These are phyloP conservation scores for Golubevia pallescens DNA, from an alignment of 1,284 basidiomycete genomes.

Conservation along the genomic window DNA sequence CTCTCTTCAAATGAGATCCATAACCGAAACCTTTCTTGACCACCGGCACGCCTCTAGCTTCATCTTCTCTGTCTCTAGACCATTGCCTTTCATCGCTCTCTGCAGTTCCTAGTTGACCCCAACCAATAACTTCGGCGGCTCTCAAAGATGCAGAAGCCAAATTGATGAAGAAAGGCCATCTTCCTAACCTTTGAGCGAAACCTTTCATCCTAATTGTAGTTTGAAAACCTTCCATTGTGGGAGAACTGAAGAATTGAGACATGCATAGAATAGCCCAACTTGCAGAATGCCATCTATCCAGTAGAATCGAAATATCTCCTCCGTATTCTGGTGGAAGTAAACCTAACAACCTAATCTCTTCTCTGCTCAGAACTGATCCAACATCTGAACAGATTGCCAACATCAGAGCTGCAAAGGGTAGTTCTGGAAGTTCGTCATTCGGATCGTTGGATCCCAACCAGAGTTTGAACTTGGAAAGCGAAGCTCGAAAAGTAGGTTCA, in stretches of 20 bases:
- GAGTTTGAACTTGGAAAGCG: neutral
- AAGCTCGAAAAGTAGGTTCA: neutral
- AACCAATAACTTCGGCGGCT: neutral
- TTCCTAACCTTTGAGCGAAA: neutral
- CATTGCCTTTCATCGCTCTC: neutral
- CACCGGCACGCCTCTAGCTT: neutral
- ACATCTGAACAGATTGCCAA: neutral
- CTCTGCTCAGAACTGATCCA: neutral
- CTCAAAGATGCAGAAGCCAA: neutral
- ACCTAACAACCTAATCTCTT: neutral
- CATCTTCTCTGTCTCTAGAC: neutral
- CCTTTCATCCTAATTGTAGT: neutral
- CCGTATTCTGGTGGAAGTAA: neutral
- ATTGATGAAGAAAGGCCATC: neutral
- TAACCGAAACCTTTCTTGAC: neutral
- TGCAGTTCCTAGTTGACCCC: neutral
- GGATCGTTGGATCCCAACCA: neutral
- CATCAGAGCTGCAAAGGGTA: neutral
- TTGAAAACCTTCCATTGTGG: neutral
- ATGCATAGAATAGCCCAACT: neutral
- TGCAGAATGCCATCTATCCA: neutral
- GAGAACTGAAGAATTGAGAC: neutral
- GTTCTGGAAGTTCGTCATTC: neutral
- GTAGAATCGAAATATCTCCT: neutral
- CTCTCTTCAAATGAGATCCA: neutral